Evolutionary conservation across 2,329 filamentous ascomycete genomes (phyloP).

Genomic region (Sporothrix curviconia): DNA sequence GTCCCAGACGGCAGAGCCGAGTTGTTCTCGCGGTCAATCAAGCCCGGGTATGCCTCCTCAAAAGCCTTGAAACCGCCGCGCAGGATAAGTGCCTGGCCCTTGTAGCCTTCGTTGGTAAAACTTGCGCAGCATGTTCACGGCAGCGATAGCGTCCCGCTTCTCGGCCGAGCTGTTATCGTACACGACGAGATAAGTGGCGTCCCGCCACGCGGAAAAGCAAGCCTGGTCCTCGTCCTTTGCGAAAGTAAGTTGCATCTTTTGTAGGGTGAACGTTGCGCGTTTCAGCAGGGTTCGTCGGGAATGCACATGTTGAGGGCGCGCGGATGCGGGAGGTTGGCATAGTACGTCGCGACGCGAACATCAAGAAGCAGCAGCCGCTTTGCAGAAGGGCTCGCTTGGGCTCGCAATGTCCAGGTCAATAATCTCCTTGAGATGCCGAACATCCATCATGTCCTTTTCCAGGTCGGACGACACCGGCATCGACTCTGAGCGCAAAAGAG

Average conservation of each 20-base stretch:
- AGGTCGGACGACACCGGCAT: slow-evolving; percentile 44
- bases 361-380: slow-evolving; percentile 63
- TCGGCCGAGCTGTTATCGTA: slow-evolving; percentile 76
- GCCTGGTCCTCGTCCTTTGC: slow-evolving; percentile 61
- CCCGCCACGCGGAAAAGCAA: slow-evolving; percentile 70
- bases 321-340: slow-evolving; percentile 64
- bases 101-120: slow-evolving; percentile 80
- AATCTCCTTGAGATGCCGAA: slow-evolving; percentile 49
- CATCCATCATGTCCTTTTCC: slow-evolving; percentile 45
- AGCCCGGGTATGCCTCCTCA: slow-evolving; percentile 55
- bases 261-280: slow-evolving; percentile 78
- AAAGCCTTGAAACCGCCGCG: slow-evolving; percentile 78
- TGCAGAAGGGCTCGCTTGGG: too few relatives aligned
- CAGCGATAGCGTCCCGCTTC: slow-evolving; percentile 71
- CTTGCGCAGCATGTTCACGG: slow-evolving; percentile 86
- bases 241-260: slow-evolving; percentile 84
- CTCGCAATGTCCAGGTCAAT: slow-evolving; percentile 38
- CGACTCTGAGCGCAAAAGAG: slow-evolving; percentile 41
- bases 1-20: slow-evolving; percentile 29
- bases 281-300: slow-evolving; percentile 89
- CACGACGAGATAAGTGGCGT: slow-evolving; percentile 70
- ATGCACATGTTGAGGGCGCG: slow-evolving; percentile 88
- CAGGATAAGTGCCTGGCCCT: slow-evolving; percentile 66
- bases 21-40: slow-evolving; percentile 49
- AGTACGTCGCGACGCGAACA: slow-evolving; percentile 79